phyloP scores from a whole-genome alignment of 108 stramenopile genomes.

The Fistulifera solaris region DNA sequence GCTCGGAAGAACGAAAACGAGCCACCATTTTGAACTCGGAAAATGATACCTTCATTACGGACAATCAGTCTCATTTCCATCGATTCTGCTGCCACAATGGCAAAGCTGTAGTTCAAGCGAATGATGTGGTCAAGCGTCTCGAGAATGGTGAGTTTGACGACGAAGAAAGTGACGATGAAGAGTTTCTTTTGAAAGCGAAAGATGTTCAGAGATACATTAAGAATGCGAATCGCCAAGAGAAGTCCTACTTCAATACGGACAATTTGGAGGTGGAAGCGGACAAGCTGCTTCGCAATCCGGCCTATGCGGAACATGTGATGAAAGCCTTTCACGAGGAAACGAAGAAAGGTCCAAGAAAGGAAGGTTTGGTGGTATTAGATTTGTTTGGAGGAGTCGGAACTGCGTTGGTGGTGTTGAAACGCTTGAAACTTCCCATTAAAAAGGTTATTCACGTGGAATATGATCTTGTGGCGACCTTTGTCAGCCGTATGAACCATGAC shows the following conservation, averaged over 20 bases:
- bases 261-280: neutral
- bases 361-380: conserved; percentile 17
- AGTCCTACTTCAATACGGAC: neutral
- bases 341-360: neutral
- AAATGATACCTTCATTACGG: no score
- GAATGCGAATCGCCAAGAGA: no score
- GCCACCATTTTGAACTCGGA: neutral
- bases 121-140: no score
- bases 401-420: conserved; percentile 18
- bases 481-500: conserved; percentile 31
- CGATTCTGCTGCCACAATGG: no score
- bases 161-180: no score
- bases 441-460: conserved; percentile 42
- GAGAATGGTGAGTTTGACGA: no score
- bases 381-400: conserved; percentile 28
- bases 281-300: neutral
- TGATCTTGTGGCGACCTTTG: conserved; percentile 36
- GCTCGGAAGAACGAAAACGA: neutral
- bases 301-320: conserved; percentile 10
- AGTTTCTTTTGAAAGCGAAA: no score
- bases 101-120: no score
- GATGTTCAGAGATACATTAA: no score
- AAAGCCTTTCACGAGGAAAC: neutral
- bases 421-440: conserved; percentile 18
- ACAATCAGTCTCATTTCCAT: no score